Evolutionary conservation across 768 basidiomycete species (phyloP).

Genomic region (Phaeotremella fagi): DNA sequence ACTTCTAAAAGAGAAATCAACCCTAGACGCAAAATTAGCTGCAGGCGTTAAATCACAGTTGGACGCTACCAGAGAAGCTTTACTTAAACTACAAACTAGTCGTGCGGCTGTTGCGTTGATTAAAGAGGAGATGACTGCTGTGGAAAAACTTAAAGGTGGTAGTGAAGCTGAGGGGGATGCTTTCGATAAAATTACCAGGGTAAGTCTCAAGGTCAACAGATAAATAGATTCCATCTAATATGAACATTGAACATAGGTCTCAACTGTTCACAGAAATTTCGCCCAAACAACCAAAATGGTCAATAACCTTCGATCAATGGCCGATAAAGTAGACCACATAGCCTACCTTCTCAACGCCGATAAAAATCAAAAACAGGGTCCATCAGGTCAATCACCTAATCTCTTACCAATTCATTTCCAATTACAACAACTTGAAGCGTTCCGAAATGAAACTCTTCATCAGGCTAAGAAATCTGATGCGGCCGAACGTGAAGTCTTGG

Average conservation of each 20-base stretch:
- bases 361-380: conserved; percentile 71
- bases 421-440: conserved; percentile 83
- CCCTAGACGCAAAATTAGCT: conserved; percentile 83
- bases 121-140: conserved; percentile 39
- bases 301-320: conserved; percentile 88
- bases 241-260: conserved; percentile 59
- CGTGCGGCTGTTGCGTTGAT: conserved; percentile 39
- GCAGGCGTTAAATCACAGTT: conserved; percentile 90
- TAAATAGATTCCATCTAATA: not conserved
- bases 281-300: conserved; percentile 94
- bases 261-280: conserved; percentile 91
- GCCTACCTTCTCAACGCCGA: conserved; percentile 73
- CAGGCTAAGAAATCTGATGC: conserved; percentile 77
- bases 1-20: conserved; percentile 91
- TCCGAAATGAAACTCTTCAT: conserved; percentile 91
- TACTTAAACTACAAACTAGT: conserved; percentile 45
- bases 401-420: conserved; percentile 86
- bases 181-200: conserved; percentile 93
- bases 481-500: conserved; percentile 56
- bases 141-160: conserved; percentile 71
- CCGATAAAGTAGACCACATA: conserved; percentile 70
- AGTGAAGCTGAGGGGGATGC: conserved; percentile 76
- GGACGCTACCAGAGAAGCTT: conserved; percentile 79
- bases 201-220: conserved; percentile 46
- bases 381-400: conserved; percentile 62